Base-by-base conservation (phyloP, 202 grass and related monocot genomes). In the Setaria viridis region DNA sequence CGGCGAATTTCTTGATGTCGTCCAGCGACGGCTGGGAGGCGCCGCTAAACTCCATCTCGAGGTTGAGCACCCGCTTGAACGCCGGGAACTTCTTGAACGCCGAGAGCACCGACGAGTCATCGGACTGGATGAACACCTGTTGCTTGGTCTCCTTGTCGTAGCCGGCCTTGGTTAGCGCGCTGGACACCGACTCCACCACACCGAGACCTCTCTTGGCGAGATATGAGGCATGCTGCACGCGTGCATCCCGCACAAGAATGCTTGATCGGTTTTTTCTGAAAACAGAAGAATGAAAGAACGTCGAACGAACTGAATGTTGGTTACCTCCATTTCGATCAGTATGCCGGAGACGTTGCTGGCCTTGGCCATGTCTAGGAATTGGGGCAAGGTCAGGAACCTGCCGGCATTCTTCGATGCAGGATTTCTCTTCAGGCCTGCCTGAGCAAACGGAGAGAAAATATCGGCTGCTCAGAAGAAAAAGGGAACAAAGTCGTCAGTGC, bases 281-380 rank as follows among this genome's bases (percentile, higher is more conserved):
- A 41, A 62, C 20, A 11, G n/a, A 37, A 72, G 11, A 20, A 17
- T 66, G 32, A 82, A 58, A 41, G 62, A 76, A 35, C 1, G 35
- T 73, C 39, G 49, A 11, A 76, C 60, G 13, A 63, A 69, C 77
- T 74, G 79, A 21, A 71, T 71, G 63, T 6, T 65, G 54, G 34
- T 55, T 89, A 95, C 96, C 93, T 99, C 88, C 73, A 95, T 94
- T 77, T 92, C 86, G 64, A 99, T 88, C 81, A 95, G 80, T 68
- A 98, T 74, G 20, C 95, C 93, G 25, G 89, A 90, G 76, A 91
- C 77, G 34, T 80, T 90, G 80, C 72, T 98, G 62, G 80, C 84
- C 80, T 95, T 95, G 34, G 93, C 88, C 20, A 95, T 83, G 78
- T 82, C 81, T 15, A 98, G 79, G 70, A 98, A 95, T 37, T 84